Evolutionary conservation across 768 basidiomycete genomes (phyloP), one percentile per base, ranked within the genome.

Genomic region (Trametes cubensis): DNA sequence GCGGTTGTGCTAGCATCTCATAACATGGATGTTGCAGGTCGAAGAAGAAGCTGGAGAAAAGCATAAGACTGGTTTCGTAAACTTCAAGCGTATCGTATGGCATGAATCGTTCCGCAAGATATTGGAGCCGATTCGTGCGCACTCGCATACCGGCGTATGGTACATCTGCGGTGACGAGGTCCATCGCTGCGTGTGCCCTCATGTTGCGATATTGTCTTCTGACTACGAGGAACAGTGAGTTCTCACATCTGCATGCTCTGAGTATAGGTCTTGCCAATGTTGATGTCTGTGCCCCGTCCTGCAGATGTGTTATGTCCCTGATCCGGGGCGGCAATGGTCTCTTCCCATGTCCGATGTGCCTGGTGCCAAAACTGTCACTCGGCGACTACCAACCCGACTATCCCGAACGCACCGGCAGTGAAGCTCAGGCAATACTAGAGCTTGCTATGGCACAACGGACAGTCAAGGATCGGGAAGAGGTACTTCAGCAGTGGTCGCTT

Each of bases 151-250:
- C 20, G 44, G 44, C 2, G 44, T n/a, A 18, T 45, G 44, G 44
- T 45, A n/a, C 44, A n/a, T 18, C 2, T 45, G 44, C n/a, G 44
- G 17, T 45, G 44, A 45, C 10, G 17, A 20, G n/a, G n/a, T 4
- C 2, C 5, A 45, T 55, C 72, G 69, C 0, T 63, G 42, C 14
- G 44, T 82, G 0, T 81, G 71, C 30, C 79, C 78, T 1, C 26
- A 76, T 7, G 68, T 82, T 20, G 34, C 79, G 0, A 78, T 80
- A 3, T 63, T 80, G 1, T 77, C 74, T 7, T 73, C 75, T 5
- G 79, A 82, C 55, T 82, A 79, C 55, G 75, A 82, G 61, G 80
- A 83, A 71, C 76, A 77, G 81, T 82, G 72, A 25, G 76, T 71
- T 28, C 4, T 28, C 3, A 7, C 28, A 28, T 28, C 3, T 28